phyloP scores from a whole-genome alignment of 805 yeast species.

The Candida quercuum region DNA sequence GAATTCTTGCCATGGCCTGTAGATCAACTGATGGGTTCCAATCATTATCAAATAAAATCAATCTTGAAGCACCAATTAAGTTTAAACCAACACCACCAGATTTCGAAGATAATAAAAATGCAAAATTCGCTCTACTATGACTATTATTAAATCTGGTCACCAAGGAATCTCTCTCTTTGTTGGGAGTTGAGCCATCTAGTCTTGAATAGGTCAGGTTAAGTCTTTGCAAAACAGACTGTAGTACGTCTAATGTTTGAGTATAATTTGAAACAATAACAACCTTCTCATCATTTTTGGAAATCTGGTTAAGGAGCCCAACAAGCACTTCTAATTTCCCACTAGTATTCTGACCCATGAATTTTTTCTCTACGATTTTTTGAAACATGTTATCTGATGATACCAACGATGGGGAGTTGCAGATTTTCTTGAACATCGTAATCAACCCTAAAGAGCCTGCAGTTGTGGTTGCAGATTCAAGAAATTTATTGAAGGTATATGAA shows the following conservation, averaged over 20 bases:
- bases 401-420: conserved; percentile 78
- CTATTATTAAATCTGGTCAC: conserved; percentile 51
- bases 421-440: conserved; percentile 70
- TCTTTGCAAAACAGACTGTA: conserved; percentile 51
- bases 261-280: conserved; percentile 83
- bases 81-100: conserved; percentile 95
- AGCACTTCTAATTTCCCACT: conserved; percentile 64
- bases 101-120: conserved; percentile 78
- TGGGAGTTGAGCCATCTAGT: conserved; percentile 81
- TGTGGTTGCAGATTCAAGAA: conserved; percentile 10
- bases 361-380: conserved; percentile 11
- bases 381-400: conserved; percentile 45
- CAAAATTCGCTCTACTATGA: conserved; percentile 34
- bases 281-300: conserved; percentile 55
- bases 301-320: conserved; percentile 47
- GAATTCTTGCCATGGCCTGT: conserved; percentile 94
- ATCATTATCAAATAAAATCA: conserved; percentile 85
- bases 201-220: conserved; percentile 49
- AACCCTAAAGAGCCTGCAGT: conserved; percentile 50
- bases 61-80: conserved; percentile 81
- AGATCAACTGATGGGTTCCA: conserved; percentile 95
- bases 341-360: conserved; percentile 6
- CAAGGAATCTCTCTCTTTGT: conserved; percentile 54
- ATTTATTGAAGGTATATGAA: conserved; percentile 23
- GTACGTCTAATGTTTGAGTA: conserved; percentile 78